Evolutionary conservation across 768 basidiomycete species (phyloP).

Genomic region (Lentinula aciculospora): DNA sequence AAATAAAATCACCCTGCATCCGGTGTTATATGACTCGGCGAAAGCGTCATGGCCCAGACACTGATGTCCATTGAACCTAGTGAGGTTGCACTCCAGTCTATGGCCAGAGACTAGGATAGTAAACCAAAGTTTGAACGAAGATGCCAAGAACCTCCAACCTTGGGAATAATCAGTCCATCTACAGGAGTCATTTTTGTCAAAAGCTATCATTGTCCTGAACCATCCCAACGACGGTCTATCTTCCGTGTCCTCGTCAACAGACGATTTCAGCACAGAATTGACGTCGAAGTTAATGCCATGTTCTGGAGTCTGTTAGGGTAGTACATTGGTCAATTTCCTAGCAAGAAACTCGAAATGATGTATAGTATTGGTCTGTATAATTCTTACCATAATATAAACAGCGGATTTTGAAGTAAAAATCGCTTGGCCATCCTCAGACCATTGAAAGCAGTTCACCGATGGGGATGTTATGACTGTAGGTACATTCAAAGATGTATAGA

Average conservation of each 20-base stretch:
- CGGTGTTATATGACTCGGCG: constrained; percentile 60
- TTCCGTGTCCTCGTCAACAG: constrained; percentile 22
- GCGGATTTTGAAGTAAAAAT: constrained; percentile 61
- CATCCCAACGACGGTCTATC: constrained; percentile 45
- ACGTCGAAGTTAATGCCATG: constrained; percentile 64
- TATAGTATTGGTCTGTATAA: not conserved
- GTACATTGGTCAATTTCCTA: too few species aligned
- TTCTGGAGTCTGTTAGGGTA: constrained; percentile 63
- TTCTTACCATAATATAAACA: constrained; percentile 61
- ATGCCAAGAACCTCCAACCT: constrained; percentile 26
- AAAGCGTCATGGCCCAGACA: constrained; percentile 51
- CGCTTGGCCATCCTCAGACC: constrained; percentile 72
- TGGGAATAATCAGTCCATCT: constrained; percentile 47
- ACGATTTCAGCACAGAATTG: constrained; percentile 42
- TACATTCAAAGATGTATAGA: constrained; percentile 51
- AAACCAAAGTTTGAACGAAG: constrained; percentile 4
- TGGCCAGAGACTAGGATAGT: not conserved
- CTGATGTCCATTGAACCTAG: constrained; percentile 72
- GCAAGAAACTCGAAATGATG: too few species aligned
- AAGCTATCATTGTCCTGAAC: constrained; percentile 71
- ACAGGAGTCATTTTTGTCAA: constrained; percentile 34
- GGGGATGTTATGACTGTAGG: constrained; percentile 58
- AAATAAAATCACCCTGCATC: constrained; percentile 47
- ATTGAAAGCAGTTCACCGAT: constrained; percentile 57
- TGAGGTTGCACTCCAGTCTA: constrained; percentile 65